phyloP scores from a whole-genome alignment of 2,329 filamentous ascomycete genomes.

The Nothophaeocryptopus gaeumannii region DNA sequence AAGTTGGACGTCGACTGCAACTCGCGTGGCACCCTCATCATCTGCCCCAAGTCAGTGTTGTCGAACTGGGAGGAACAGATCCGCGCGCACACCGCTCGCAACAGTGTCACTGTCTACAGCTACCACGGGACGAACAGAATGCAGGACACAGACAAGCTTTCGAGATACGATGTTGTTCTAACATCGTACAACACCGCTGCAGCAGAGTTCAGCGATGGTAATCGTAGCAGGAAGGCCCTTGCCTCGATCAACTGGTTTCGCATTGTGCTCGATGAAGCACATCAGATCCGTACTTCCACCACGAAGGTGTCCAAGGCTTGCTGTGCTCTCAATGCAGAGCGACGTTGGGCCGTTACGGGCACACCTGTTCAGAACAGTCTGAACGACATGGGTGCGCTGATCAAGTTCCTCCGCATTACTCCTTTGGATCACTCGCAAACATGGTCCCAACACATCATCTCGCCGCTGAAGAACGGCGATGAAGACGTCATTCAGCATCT shows the following conservation, averaged over 20 bases:
- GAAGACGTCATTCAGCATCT: slow-evolving; percentile 80
- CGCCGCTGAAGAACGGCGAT: slow-evolving; percentile 83
- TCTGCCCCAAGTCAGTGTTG: slow-evolving; percentile 86
- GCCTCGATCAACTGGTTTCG: slow-evolving; percentile 86
- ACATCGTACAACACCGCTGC: slow-evolving; percentile 90
- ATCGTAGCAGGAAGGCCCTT: slow-evolving; percentile 58
- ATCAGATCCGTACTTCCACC: slow-evolving; percentile 83
- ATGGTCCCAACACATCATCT: slow-evolving; percentile 77
- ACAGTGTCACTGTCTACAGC: slow-evolving; percentile 68
- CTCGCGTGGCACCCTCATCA: slow-evolving; percentile 74
- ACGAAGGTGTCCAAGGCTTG: slow-evolving; percentile 83
- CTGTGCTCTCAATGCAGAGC: slow-evolving; percentile 71
- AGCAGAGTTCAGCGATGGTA: slow-evolving; percentile 55
- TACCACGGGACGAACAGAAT: slow-evolving; percentile 81
- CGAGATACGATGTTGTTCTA: slow-evolving; percentile 77
- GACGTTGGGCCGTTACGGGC: slow-evolving; percentile 95
- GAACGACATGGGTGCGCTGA: slow-evolving; percentile 81
- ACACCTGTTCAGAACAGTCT: slow-evolving; percentile 93
- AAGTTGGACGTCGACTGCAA: slow-evolving; percentile 56
- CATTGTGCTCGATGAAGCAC: slow-evolving; percentile 90
- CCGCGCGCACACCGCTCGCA: slow-evolving; percentile 69
- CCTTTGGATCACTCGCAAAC: slow-evolving; percentile 77
- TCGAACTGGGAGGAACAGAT: slow-evolving; percentile 96
- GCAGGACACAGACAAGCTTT: slow-evolving; percentile 65
- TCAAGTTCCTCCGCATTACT: slow-evolving; percentile 78